phyloP scores from a whole-genome alignment of 73 alveolate species.

The Paramecium sexaurelia region DNA sequence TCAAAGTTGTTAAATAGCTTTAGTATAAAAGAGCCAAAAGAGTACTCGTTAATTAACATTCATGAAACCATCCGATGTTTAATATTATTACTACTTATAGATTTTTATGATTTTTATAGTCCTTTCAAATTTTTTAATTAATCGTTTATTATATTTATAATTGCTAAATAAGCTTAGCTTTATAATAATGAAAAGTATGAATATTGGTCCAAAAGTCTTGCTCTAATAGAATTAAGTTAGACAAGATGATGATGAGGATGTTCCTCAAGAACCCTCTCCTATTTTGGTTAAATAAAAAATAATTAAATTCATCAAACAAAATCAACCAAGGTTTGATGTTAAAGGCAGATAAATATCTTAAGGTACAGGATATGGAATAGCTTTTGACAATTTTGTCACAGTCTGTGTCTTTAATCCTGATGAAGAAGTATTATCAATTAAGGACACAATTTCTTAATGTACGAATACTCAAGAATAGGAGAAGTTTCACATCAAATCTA shows the following conservation, averaged over 20 bases:
- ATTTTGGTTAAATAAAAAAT: background rate
- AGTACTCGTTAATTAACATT: background rate
- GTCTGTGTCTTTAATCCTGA: conserved; percentile 38
- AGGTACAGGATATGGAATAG: conserved; percentile 49
- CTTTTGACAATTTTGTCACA: conserved; percentile 49
- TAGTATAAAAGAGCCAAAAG: conserved; percentile 16
- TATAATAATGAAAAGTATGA: background rate
- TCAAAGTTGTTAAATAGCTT: background rate
- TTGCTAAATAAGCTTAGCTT: background rate
- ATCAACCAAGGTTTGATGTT: background rate
- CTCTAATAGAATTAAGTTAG: background rate
- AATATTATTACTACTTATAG: background rate
- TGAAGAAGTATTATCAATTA: conserved; percentile 12
- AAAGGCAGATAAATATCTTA: conserved; percentile 7
- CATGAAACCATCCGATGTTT: too few species aligned
- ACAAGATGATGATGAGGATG: conserved; percentile 23
- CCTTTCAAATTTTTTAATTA: background rate
- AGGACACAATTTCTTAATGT: conserved; percentile 28
- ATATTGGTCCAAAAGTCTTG: background rate
- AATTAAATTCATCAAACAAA: background rate
- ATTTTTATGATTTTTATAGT: background rate
- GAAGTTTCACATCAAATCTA: background rate
- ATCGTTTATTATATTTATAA: background rate
- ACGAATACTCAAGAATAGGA: conserved; percentile 14
- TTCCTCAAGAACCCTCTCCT: conserved; percentile 57